Evolutionary conservation across 2,329 filamentous ascomycete genomes (phyloP).

Genomic region (Cladosporium sp.): DNA sequence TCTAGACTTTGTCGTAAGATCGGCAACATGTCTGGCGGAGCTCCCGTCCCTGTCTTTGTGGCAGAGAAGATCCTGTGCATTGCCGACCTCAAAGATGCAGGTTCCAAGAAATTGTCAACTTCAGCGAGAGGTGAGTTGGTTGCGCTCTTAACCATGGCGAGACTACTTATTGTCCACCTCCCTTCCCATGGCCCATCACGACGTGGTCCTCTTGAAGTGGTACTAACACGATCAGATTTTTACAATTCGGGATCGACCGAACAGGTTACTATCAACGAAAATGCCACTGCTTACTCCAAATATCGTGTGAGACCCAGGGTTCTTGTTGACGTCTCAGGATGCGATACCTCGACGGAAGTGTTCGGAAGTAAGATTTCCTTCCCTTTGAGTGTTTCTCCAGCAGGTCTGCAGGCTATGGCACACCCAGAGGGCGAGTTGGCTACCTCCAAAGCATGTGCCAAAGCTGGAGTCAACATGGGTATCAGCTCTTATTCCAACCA

Average conservation of each 20-base stretch:
- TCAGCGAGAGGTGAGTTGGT: constrained; percentile 13
- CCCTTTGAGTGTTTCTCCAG: constrained; percentile 50
- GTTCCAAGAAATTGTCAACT: constrained; percentile 17
- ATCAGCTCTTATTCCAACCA: constrained; percentile 47
- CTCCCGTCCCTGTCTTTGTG: constrained; percentile 15
- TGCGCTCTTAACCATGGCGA: neutral
- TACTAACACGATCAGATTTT: constrained; percentile 40
- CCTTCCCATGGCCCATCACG: too few species aligned
- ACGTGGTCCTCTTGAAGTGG: too few species aligned
- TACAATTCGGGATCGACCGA: constrained; percentile 57
- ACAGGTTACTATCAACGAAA: constrained; percentile 50
- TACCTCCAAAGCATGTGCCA: constrained; percentile 44
- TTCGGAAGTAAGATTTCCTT: constrained; percentile 42
- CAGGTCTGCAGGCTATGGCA: constrained; percentile 49
- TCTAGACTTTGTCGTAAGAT: neutral
- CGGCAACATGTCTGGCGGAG: constrained; percentile 10
- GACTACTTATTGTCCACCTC: neutral
- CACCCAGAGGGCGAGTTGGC: constrained; percentile 50
- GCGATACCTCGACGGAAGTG: constrained; percentile 40
- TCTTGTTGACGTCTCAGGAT: constrained; percentile 33
- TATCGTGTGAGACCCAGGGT: constrained; percentile 36
- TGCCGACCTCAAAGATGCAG: constrained; percentile 20
- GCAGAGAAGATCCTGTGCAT: constrained; percentile 22
- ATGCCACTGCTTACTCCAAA: constrained; percentile 48
- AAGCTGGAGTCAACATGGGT: constrained; percentile 43